Evolutionary conservation across 176 grass and related monocot species (phyloP).

Genomic region (Elymus sibiricus): DNA sequence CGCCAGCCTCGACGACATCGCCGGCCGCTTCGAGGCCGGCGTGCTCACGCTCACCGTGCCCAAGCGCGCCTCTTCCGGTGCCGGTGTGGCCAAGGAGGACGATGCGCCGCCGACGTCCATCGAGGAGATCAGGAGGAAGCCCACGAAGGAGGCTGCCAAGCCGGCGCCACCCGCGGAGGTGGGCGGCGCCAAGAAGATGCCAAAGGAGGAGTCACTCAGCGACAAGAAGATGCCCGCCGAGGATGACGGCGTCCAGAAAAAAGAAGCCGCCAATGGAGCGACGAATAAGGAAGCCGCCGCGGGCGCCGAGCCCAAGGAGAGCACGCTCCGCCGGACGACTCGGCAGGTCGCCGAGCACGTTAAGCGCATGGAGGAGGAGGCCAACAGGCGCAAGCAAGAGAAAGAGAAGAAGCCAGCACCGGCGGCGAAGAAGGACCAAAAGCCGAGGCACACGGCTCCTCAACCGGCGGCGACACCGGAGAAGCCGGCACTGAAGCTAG

Average conservation of each 20-base stretch:
- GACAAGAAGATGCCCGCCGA: not conserved
- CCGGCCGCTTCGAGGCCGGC: constrained; percentile 32
- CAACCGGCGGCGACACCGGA: not conserved
- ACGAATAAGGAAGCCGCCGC: too few relatives aligned
- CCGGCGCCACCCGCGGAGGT: too few relatives aligned
- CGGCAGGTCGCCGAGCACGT: not conserved
- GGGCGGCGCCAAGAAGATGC: not conserved
- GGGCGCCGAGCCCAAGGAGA: not conserved
- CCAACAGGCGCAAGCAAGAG: constrained; percentile 8
- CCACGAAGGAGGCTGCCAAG: not conserved
- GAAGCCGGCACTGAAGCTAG: too few relatives aligned
- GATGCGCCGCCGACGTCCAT: not conserved
- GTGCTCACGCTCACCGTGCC: constrained; percentile 48
- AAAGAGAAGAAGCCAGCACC: not conserved
- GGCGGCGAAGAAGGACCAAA: not conserved
- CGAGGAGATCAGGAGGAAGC: not conserved
- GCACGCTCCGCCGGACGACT: not conserved
- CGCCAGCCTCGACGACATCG: constrained; percentile 41
- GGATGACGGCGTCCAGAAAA: not conserved
- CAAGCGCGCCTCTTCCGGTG: not conserved
- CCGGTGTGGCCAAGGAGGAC: too few relatives aligned
- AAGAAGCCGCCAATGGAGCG: not conserved
- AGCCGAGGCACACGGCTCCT: not conserved
- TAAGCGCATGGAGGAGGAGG: not conserved
- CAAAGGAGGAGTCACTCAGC: not conserved